Evolutionary conservation across 192 early-diverging fungal species (phyloP), one percentile per base, ranked within the genome.

Genomic region (Phlyctochytrium bullatum): DNA sequence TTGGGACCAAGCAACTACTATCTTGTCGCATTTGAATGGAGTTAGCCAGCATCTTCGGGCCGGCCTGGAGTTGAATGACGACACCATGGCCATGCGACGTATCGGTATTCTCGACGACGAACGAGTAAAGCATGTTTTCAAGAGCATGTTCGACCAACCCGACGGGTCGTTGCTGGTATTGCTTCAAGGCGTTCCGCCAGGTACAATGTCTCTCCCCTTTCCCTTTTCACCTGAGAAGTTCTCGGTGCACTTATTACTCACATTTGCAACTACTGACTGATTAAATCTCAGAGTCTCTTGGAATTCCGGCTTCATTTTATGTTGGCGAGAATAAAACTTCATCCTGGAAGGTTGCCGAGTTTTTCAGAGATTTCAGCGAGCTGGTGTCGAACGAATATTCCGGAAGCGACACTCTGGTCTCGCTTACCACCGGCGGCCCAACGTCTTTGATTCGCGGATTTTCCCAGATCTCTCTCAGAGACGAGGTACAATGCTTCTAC

Each of bases 301-400:
- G 33, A 33, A n/a, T 68, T 1, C 57, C 66, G 23, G 57, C 47
- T 12, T 6, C 66, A 16, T 61, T 68, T 32, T 14, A 3, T 35
- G n/a, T 50, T 36, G 14, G 25, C 1, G 47, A 47, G 40, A 47
- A 58, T 17, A 16, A 17, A 14, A 53, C 67, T 17, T 16, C 59
- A 12, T n/a, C 32, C 34, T 23, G 20, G 2, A 34, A 34, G 17
- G 57, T 60, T 6, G 29, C 66, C 4, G 40, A 67, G 20, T 69
- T 62, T 28, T 62, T 69, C 31, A 69, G 12, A 23, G 36, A 69
- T 24, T 69, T 69, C 52, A 62, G 40, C 32, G 67, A 62, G 24
- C 61, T 69, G 1, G 20, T 69, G n/a, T 31, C 29, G 20, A 27
- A 58, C 1, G 60, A 62, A 12, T 50, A 62, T 52, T 3, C 17